Conservation (phyloP, 2,329 filamentous ascomycete genomes). For the Aspergillus pseudoglaucus region DNA sequence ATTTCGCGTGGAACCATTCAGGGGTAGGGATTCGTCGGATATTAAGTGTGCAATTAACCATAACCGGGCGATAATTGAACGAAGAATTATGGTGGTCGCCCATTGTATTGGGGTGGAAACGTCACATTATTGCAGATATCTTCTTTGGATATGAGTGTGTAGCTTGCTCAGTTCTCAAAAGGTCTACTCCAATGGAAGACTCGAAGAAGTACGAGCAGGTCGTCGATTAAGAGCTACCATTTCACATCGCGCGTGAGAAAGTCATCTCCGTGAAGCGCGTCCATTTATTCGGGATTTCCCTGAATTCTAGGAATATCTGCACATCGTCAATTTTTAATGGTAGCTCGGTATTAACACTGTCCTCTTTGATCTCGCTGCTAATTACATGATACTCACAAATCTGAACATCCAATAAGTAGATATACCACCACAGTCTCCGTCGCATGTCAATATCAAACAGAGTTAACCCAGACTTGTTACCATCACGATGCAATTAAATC, state of each 20-base stretch:
- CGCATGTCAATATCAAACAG: conserved; percentile 49
- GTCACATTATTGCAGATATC: conserved; percentile 14
- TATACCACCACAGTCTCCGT: conserved; percentile 47
- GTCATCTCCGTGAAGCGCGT: conserved; percentile 48
- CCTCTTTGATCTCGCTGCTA: conserved; percentile 20
- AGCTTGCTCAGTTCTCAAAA: conserved; percentile 6
- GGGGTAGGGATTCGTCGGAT: background rate
- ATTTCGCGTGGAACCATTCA: conserved; percentile 2
- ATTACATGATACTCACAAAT: conserved; percentile 44
- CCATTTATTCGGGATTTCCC: conserved; percentile 37
- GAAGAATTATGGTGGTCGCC: conserved; percentile 7
- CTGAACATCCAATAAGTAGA: conserved; percentile 42
- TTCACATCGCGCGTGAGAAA: conserved; percentile 45
- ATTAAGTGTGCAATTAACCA: conserved; percentile 12
- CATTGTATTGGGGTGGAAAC: conserved; percentile 4
- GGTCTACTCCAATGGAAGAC: background rate
- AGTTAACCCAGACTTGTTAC: conserved; percentile 39
- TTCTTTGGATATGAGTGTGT: conserved; percentile 7
- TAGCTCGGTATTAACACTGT: conserved; percentile 36
- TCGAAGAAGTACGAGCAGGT: conserved; percentile 22
- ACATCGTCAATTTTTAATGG: conserved; percentile 47
- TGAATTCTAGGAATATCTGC: conserved; percentile 41
- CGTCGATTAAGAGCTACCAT: conserved; percentile 35
- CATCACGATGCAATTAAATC: conserved; percentile 47
- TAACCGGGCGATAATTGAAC: conserved; percentile 10